Percentiles rank a stretch among this genome's conserved stretches.
These are phyloP conservation scores for Osmanthus fragrans DNA, from an alignment of 257 asterid genomes.

Conservation along the genomic window DNA sequence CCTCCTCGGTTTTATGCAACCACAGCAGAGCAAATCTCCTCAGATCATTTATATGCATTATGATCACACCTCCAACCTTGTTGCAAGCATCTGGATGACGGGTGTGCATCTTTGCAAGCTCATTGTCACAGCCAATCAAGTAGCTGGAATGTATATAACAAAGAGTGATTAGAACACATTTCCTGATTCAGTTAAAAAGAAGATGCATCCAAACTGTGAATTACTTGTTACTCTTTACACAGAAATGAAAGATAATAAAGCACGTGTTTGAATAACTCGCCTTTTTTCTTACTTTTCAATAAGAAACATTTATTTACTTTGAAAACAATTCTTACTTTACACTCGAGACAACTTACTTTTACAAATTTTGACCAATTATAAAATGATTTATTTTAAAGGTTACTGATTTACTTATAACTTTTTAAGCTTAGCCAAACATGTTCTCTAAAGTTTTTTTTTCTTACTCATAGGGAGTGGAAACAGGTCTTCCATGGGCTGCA, in stretches of 20 bases:
- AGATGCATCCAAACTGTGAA: neutral
- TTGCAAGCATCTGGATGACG: conserved; percentile 83
- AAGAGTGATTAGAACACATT: conserved; percentile 8
- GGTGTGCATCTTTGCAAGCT: conserved; percentile 87
- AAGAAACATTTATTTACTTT: neutral
- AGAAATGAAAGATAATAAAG: neutral
- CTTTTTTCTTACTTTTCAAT: neutral
- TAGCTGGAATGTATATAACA: conserved; percentile 46
- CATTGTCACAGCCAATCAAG: conserved; percentile 95
- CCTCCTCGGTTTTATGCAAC: conserved; percentile 98
- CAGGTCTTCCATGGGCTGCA: conserved; percentile 77
- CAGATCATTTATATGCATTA: conserved; percentile 83
- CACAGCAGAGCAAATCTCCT: conserved; percentile 76
- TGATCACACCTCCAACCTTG: conserved; percentile 96
- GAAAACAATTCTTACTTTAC: neutral
- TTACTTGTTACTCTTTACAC: neutral
- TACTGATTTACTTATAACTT: neutral
- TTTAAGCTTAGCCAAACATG: neutral
- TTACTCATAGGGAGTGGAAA: conserved; percentile 97
- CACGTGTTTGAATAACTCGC: neutral
- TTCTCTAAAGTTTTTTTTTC: conserved; percentile 13
- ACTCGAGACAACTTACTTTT: neutral
- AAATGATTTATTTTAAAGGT: neutral
- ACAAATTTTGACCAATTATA: neutral
- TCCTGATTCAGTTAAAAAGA: neutral